Conservation (phyloP, 2,329 filamentous ascomycete genomes). For the Fusarium sp. region DNA sequence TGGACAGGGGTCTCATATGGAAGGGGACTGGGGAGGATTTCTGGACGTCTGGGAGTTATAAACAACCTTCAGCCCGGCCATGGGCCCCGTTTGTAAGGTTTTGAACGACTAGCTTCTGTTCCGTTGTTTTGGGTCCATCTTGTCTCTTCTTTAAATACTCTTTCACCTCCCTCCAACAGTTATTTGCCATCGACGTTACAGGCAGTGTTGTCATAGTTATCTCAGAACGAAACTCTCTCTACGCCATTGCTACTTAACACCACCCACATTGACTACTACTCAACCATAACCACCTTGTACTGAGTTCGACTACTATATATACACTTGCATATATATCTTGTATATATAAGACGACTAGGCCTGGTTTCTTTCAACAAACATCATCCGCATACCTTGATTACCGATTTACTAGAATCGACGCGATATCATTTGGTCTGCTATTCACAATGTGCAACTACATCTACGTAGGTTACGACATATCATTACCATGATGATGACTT, state of each 20-base stretch:
- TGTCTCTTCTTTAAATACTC: constrained; percentile 46
- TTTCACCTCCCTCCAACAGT: constrained; percentile 33
- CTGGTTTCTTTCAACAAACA: neutral
- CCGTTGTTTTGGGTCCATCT: constrained; percentile 45
- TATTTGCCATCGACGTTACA: constrained; percentile 28
- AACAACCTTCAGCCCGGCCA: constrained; percentile 45
- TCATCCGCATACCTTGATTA: neutral
- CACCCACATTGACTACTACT: constrained; percentile 18
- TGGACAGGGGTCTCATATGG: constrained; percentile 24
- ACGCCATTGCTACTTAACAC: constrained; percentile 20
- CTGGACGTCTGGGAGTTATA: constrained; percentile 37
- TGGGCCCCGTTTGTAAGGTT: constrained; percentile 41
- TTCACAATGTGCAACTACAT: constrained; percentile 65
- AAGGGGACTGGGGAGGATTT: constrained; percentile 26
- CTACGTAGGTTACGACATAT: constrained; percentile 54
- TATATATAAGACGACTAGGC: neutral
- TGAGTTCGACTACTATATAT: constrained; percentile 1
- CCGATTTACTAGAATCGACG: constrained; percentile 17
- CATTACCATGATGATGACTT: constrained; percentile 4
- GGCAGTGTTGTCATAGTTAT: constrained; percentile 21
- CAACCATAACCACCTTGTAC: constrained; percentile 23
- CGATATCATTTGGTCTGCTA: neutral
- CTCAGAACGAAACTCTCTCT: constrained; percentile 22
- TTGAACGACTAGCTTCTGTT: constrained; percentile 38
- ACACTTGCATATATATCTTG: neutral